Base-by-base conservation (phyloP, 257 asterid genomes). In the Osmanthus fragrans region DNA sequence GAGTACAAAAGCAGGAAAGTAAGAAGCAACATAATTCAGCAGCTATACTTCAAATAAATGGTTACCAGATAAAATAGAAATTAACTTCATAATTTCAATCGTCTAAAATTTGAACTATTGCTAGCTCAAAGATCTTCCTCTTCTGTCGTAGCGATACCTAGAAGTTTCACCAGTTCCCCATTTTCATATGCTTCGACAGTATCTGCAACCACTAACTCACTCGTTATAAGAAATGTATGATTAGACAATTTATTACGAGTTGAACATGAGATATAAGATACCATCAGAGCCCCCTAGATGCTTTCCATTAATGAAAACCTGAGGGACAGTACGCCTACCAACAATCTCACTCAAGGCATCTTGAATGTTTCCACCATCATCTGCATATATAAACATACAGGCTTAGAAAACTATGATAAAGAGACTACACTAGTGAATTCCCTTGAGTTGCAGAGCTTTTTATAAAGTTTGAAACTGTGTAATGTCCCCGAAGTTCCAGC, bases 201-300 rank as follows among this genome's bases (percentile, higher is more conserved):
- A 81, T 90, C 98, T 94, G 92, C 40, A 79, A 76, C 40, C 75
- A 79, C 79, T 34, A 32, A 25, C 58, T 79, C 42, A 25, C 7
- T 75, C 30, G 66, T 83, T 66, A 84, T 3, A 30, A 7, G 40
- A 40, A 49, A 69, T 39, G 63, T 10, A 63, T 23, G 33, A 3
- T 63, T 63, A 27, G 18, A 63, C 25, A 63, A 25, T 3, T 63
- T 23, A 63, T 25, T 63, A 63, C 15, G 10, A 25, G 69, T 25
- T 63, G 69, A 7, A 23, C 19, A 23, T 63, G 73, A 69, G 72
- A 78, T 45, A 72, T 16, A 34, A 16, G 18, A 30, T 93, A 93
- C 99, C 99, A 89, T 95, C 99, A 5, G 97, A 92, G 82, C 98
- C 99, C 79, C 99, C 99, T n/a, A 95, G 75, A 77, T 89, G 97